Evolutionary conservation across 108 stramenopile species (phyloP), one percentile per base, ranked within the genome.

Genomic region (Fragilaria crotonensis): DNA sequence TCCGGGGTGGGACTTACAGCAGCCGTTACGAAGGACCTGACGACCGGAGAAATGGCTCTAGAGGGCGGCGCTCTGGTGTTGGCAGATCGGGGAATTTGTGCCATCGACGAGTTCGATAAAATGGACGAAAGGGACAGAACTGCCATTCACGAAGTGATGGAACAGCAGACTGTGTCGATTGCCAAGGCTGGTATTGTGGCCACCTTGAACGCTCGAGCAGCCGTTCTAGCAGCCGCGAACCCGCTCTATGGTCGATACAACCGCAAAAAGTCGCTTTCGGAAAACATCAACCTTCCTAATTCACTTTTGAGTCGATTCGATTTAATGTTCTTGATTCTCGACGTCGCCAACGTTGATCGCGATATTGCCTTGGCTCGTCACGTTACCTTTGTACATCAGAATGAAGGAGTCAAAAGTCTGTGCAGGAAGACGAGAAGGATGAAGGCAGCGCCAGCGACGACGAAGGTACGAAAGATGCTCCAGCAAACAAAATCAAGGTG

Each of bases 71-170:
- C 99, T 0, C 61, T 99, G 48, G 99, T 99, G 2, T 69, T 99
- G 53, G 99, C 99, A 5, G 99, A 99, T 79, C 84, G 84, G 50
- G 98, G 96, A 18, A 93, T 97, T 59, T 97, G 96, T 80, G 91
- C 93, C 50, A 99, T 99, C 70, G 97, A 49, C 44, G 56, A 46
- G 21, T 46, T 31, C 41, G 60, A 74, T 33, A 82, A 75, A 62
- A 97, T 96, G 96, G 96, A 97, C 61, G 96, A 98, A 66, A 49
- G 69, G 1, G 95, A 98, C 54, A 83, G 99, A 29, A 97, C 99
- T 7, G 97, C 97, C 18, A 99, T 99, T 52, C 99, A 99, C 74
- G 99, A 99, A 80, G 99, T 98, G 22, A 98, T 99, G 97, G 98
- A 99, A 78, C 97, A 99, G 59, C 98, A 99, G 81, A 98, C 96